Conservation (phyloP, 768 basidiomycete species). For the Cytidiella melzeri region DNA sequence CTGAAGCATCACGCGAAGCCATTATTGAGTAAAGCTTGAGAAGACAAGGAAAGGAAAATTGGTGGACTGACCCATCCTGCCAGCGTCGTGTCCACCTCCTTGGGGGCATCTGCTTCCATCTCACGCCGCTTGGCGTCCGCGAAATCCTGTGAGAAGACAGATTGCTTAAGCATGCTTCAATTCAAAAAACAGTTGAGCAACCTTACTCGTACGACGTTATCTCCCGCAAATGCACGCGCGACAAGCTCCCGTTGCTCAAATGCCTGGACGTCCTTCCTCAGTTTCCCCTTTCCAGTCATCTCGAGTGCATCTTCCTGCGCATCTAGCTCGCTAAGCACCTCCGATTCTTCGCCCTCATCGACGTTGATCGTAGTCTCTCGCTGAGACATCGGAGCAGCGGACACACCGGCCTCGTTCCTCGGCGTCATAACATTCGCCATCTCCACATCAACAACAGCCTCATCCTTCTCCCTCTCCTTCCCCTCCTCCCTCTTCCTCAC, state of each 20-base stretch:
- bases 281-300: slow-evolving; percentile 38
- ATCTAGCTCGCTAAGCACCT: slow-evolving; percentile 61
- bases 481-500: slow-evolving; percentile 50
- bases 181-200: background rate
- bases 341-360: slow-evolving; percentile 38
- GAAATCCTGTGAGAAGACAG: slow-evolving; percentile 58
- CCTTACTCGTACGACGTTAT: slow-evolving; percentile 86
- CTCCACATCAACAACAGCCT: slow-evolving; percentile 76
- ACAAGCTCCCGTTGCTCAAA: slow-evolving; percentile 92
- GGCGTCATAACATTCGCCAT: slow-evolving; percentile 41
- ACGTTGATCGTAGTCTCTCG: slow-evolving; percentile 12
- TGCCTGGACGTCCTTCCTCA: slow-evolving; percentile 41
- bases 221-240: slow-evolving; percentile 92
- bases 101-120: slow-evolving; percentile 82
- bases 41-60: background rate
- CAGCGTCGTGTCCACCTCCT: slow-evolving; percentile 81
- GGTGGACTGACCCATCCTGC: slow-evolving; percentile 81
- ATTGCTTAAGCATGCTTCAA: too few species aligned
- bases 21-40: background rate
- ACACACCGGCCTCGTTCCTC: background rate
- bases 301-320: slow-evolving; percentile 50
- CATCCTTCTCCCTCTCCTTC: slow-evolving; percentile 56
- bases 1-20: slow-evolving; percentile 32
- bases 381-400: slow-evolving; percentile 16
- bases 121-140: slow-evolving; percentile 77